Base-by-base conservation (phyloP, 306 rosid genomes). In the Hippophae gyantsensis region DNA sequence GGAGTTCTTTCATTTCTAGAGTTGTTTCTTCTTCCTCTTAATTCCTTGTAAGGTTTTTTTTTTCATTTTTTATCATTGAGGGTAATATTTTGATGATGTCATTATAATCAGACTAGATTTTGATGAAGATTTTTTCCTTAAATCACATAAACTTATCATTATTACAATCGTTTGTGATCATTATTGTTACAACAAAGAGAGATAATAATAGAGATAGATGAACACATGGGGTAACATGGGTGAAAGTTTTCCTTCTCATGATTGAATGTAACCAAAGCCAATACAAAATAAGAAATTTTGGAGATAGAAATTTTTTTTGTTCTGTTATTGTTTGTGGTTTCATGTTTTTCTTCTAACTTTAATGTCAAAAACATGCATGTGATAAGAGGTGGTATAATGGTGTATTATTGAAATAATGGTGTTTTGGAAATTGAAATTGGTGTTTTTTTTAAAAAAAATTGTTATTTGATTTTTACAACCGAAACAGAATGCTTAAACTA, bases 201-300 rank as follows among this genome's bases (percentile, higher is more conserved):
- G 18, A 18, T 18, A 18, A 18, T 18, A 0, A 70, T 3, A 86
- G 51, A 44, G 63, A 0, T 5, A 88, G 86, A 61, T 79, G 86
- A 56, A 72, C 58, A 18, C 78, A 52, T 14, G 52, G 40, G 42
- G 51, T 46, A 25, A 67, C 86, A 64, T 82, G 76, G 66, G 38
- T 12, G 27, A 85, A 81, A 55, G 79, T 46, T 57, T 58, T 82
- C 73, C 95, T 82, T 18, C 18, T 94, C 95, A 86, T 90, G 6
- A 61, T 58, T 62, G 23, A 18, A 18, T 18, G 23, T 18, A 18
- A 18, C 1, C 1, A 18, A 18, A 18, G 1, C 1, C 23, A 18
- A 18, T 18, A 18, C 23, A 18, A 18, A 18, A 18, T 18, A 18
- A 18, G 23, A 18, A 18, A 18, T 18, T 18, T 18, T 18, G 23